Conservation (phyloP, 2,329 filamentous ascomycete species). For the Penicillium hesseltinei region DNA sequence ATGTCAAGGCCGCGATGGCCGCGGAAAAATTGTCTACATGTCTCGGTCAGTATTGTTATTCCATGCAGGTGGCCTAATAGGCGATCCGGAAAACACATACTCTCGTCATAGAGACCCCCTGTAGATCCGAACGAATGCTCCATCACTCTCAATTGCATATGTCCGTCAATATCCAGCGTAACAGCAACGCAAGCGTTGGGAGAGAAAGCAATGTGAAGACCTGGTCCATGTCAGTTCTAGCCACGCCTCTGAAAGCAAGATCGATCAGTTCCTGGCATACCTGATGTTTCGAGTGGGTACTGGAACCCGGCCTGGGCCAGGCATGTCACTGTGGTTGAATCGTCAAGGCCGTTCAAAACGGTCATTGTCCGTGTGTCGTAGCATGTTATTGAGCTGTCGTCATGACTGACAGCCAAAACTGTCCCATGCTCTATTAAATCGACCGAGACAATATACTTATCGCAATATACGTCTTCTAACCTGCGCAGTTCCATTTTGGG, state of each 20-base stretch:
- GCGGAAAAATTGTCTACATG: constrained; percentile 45
- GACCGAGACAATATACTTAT: constrained; percentile 69
- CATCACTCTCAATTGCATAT: constrained; percentile 40
- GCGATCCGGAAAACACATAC: constrained; percentile 24
- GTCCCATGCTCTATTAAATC: constrained; percentile 69
- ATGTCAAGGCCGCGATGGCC: constrained; percentile 61
- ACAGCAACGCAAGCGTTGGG: constrained; percentile 45
- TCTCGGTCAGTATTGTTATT: constrained; percentile 1
- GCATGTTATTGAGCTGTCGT: constrained; percentile 78
- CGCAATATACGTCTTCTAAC: constrained; percentile 64
- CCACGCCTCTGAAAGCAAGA: neutral
- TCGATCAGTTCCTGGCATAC: constrained; percentile 43
- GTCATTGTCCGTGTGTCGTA: constrained; percentile 73
- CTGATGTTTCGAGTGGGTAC: constrained; percentile 64
- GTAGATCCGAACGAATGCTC: constrained; percentile 42
- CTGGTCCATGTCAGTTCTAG: constrained; percentile 26
- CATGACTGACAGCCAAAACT: constrained; percentile 69
- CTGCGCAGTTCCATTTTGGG: constrained; percentile 57
- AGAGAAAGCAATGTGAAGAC: constrained; percentile 43
- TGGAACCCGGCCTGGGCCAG: constrained; percentile 76
- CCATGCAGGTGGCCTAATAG: neutral
- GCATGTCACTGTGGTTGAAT: constrained; percentile 64
- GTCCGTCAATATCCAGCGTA: constrained; percentile 39
- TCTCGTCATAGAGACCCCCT: constrained; percentile 38
- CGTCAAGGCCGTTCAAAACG: constrained; percentile 63